phyloP scores from a whole-genome alignment of 1,139 yeast genomes.

The Groenewaldozyma auringiensis region DNA sequence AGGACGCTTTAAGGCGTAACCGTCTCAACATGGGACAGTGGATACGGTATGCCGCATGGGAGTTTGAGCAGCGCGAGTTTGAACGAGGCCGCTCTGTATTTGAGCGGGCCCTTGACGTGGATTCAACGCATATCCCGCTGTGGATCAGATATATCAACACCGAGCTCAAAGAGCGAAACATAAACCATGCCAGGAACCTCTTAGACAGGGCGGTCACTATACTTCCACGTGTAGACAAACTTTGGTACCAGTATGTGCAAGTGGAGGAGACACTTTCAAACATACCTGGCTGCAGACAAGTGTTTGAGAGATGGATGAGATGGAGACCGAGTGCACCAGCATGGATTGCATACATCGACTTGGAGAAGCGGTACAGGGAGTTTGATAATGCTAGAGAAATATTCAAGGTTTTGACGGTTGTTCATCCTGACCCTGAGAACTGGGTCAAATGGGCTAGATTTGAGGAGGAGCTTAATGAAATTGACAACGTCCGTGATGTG shows the following conservation, averaged over 20 bases:
- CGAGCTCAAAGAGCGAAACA: constrained; percentile 63
- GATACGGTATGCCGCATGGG: constrained; percentile 90
- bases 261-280: constrained; percentile 76
- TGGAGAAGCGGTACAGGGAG: constrained; percentile 64
- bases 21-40: constrained; percentile 79
- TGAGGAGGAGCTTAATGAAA: constrained; percentile 49
- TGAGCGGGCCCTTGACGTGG: constrained; percentile 80
- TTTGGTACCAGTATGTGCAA: constrained; percentile 72
- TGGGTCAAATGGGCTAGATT: constrained; percentile 63
- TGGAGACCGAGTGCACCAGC: constrained; percentile 54
- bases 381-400: constrained; percentile 48
- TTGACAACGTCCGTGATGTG: constrained; percentile 48
- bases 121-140: constrained; percentile 64
- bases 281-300: constrained; percentile 49
- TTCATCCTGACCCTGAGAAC: constrained; percentile 46
- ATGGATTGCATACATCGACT: constrained; percentile 68
- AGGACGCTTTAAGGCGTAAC: constrained; percentile 76
- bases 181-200: constrained; percentile 84
- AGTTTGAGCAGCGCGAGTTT: constrained; percentile 68
- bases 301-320: constrained; percentile 73
- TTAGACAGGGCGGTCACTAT: constrained; percentile 69
- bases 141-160: constrained; percentile 81
- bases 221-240: constrained; percentile 71
- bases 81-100: constrained; percentile 74
- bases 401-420: constrained; percentile 48